A percentile compares a stretch with the other conserved stretches of the same genome.
phyloP scores from a whole-genome alignment of 78 protist species.

The Monocercomonoides exilis region DNA sequence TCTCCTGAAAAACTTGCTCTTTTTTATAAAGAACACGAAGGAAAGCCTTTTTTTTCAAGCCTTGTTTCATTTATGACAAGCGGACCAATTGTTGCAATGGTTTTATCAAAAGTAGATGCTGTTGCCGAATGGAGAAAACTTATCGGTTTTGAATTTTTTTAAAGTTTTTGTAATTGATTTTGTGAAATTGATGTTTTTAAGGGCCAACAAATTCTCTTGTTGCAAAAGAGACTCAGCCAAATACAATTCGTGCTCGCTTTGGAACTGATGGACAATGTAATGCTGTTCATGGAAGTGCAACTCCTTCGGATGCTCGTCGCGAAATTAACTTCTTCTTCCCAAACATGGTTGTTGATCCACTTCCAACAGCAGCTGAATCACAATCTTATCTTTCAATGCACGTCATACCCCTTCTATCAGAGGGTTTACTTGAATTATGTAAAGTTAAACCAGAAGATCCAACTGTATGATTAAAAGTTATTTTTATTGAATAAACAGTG shows the following conservation, averaged over 20 bases:
- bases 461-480: background rate
- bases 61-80: constrained; percentile 1
- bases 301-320: constrained; percentile 6
- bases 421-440: background rate
- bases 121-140: background rate
- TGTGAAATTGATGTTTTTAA: background rate
- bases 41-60: background rate
- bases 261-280: background rate
- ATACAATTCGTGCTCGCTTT: background rate
- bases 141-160: background rate
- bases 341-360: background rate
- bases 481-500: too few relatives aligned
- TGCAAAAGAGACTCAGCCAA: background rate
- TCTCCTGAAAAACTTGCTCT: background rate
- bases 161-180: too few relatives aligned
- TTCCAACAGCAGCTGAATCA: background rate
- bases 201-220: background rate
- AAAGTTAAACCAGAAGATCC: background rate
- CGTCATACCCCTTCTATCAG: background rate
- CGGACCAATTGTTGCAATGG: background rate
- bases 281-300: background rate
- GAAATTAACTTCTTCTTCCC: constrained; percentile 3
- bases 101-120: background rate
- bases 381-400: background rate
- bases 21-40: background rate